Evolutionary conservation across 2,329 filamentous ascomycete genomes (phyloP), one percentile per base, ranked within the genome.

Genomic region (Knoxdaviesia proteae): DNA sequence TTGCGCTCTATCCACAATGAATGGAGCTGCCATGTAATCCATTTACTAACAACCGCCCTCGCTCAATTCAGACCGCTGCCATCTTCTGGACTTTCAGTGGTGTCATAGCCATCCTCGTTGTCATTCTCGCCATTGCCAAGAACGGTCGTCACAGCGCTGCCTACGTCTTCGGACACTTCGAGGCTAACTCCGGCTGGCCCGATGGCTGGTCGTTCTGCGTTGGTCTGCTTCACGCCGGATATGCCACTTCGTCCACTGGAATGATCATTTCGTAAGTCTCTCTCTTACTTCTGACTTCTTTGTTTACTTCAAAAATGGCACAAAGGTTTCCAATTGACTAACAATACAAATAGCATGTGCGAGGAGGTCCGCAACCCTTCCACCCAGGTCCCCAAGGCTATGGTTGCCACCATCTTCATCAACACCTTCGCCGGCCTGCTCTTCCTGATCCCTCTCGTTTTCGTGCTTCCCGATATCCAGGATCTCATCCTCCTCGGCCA

Each of bases 51-150:
- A 35, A 35, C 7, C 30, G 35, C n/a, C 36, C 32, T 38, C 8
- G 7, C 10, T 36, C 36, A 11, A n/a, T 42, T 31, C 50, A 78
- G 74, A 81, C 77, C 11, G 77, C 77, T 53, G 76, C 78, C 48
- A 76, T 82, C 48, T 77, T 76, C 60, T 81, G 77, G 76, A 84
- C 79, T 7, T 81, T 84, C 60, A 72, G 70, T 45, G 74, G 78
- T 53, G 65, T 81, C 38, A 61, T 83, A 52, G 74, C 74, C 48
- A 75, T 81, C 48, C 58, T 78, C 49, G 59, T 78, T 49, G 68
- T 64, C 51, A 58, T 74, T 44, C 69, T 80, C 43, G 78, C 65
- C 46, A 61, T 84, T 43, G 80, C 80, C 43, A 80, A 78, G 52
- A 63, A 75, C 46, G 80, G 80, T 39, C 72, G 79, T 47, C 73